Base-by-base conservation (phyloP, 1,139 yeast species). In the Zhuliangozyma blackwelliae region DNA sequence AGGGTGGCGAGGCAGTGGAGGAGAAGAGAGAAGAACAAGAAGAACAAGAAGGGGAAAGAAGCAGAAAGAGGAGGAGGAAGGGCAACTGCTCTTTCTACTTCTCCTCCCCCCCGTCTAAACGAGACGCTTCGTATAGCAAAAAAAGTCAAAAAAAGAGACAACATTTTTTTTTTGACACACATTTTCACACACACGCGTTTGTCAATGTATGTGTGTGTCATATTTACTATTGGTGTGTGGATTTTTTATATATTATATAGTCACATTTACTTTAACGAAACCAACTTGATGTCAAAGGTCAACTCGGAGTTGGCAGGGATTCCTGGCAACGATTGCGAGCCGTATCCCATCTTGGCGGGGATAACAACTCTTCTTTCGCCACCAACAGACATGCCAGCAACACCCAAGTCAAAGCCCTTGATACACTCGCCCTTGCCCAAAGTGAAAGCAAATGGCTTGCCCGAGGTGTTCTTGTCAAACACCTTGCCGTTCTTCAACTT, bases 371-470 rank as follows among this genome's bases (percentile, higher is more conserved):
- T 83, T 77, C 99, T 89, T 76, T 94, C 98, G 59, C 98, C 98
- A 54, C 96, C 96, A 59, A 88, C 95, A 44, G 95, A 81, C 97
- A 94, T 90, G 62, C 98, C 98, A 40, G 90, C 88, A 54, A 92
- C 95, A 74, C 98, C 98, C 55, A 90, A 76, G 62, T 92, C 99
- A 84, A 96, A 92, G 47, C 97, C 98, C 67, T 87, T 88, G 73
- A 94, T 94, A 57, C 95, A 96, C 69, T 94, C 97, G 59, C 98
- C 98, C 64, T 85, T 87, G 55, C 98, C 98, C 52, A 92, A 78
- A 48, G 78, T 79, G 68, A 92, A 94, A 47, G 71, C 67, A 64
- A 94, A 92, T 56, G 99, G 98, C 73, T 88, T 90, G 53, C 99
- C 99, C 49, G 83, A 77, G 52, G 97, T 89, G 79, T 92, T 92